Base-by-base conservation (phyloP, 257 asterid genomes). In the Henckelia pumila region DNA sequence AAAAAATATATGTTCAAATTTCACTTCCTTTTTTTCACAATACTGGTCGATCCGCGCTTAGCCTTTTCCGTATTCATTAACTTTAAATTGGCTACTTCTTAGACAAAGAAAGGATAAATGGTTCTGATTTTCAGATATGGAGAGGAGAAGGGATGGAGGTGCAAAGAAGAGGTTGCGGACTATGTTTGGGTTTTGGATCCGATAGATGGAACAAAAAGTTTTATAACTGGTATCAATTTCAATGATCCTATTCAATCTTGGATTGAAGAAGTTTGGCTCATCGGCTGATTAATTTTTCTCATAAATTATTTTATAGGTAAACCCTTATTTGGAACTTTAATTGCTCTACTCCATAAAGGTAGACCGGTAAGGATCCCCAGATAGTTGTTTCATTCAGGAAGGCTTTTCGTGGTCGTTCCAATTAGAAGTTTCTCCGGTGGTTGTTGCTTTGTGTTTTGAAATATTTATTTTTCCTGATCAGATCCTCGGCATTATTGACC, bases 121-220 rank as follows among this genome's bases (percentile, higher is more conserved):
- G 23, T 30, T 73, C 33, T 64, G 50, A 59, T 71, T 69, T 80
- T 72, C 84, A 94, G 97, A 69, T 94, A 60, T 57, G 97, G 97
- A 65, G 99, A 94, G 78, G 99, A 94, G 80, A 84, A 84, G 58
- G 99, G 97, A 68, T 91, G 97, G 97, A 83, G 64, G 71, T 84
- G 86, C 76, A 79, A 81, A 68, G 91, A 91, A 76, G 83, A 84
- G 19, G 71, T 56, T 75, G 95, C 96, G 0, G 95, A 91, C 56
- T 88, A 81, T 76, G 95, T 94, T 61, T 94, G 99, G 96, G 96
- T 94, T 57, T 80, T 94, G 77, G 99, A 91, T 83, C 99, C 97
- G 6, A 94, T 94, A 49, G 97, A 94, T 71, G 99, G 99, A 71
- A 94, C 99, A 5, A 94, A 94, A 83, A 91, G 99, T 76, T 91